A percentile compares a stretch with the other conserved stretches of the same genome.
These are phyloP conservation scores for Aspergillus conjunctus DNA, from an alignment of 495 filamentous ascomycete genomes.

Conservation along the genomic window DNA sequence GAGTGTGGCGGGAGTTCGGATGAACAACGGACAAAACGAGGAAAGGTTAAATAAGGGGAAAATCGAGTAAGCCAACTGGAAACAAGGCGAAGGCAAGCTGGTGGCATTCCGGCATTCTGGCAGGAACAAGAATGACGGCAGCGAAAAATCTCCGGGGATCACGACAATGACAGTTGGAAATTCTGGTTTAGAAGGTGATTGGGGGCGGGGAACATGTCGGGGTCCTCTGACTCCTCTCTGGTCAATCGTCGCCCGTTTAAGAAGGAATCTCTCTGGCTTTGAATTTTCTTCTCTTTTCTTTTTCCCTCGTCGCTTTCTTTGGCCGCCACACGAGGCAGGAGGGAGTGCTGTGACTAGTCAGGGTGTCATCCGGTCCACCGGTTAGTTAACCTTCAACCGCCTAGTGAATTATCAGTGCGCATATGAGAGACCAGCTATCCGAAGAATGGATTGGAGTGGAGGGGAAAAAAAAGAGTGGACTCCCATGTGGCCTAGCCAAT, in stretches of 20 bases:
- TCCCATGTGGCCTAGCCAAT: slow-evolving; percentile 23
- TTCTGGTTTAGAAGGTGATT: slow-evolving; percentile 12
- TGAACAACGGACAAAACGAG: slow-evolving; percentile 17
- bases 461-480: neutral
- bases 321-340: neutral
- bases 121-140: slow-evolving; percentile 3
- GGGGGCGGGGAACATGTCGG: slow-evolving; percentile 21
- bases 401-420: neutral
- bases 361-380: slow-evolving; percentile 9
- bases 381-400: slow-evolving; percentile 9
- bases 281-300: neutral
- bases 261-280: slow-evolving; percentile 5
- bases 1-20: slow-evolving; percentile 14
- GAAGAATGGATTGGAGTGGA: neutral
- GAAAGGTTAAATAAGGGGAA: neutral
- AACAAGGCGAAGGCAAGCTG: neutral
- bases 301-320: slow-evolving; percentile 6
- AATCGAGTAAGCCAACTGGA: neutral
- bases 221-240: slow-evolving; percentile 6
- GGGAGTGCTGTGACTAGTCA: neutral
- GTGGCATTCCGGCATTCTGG: no score
- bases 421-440: neutral
- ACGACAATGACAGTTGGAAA: slow-evolving; percentile 4
- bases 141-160: slow-evolving; percentile 23
- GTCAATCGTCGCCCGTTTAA: slow-evolving; percentile 16